phyloP scores from a whole-genome alignment of 176 grass and related monocot genomes.

The Carex littledalei region DNA sequence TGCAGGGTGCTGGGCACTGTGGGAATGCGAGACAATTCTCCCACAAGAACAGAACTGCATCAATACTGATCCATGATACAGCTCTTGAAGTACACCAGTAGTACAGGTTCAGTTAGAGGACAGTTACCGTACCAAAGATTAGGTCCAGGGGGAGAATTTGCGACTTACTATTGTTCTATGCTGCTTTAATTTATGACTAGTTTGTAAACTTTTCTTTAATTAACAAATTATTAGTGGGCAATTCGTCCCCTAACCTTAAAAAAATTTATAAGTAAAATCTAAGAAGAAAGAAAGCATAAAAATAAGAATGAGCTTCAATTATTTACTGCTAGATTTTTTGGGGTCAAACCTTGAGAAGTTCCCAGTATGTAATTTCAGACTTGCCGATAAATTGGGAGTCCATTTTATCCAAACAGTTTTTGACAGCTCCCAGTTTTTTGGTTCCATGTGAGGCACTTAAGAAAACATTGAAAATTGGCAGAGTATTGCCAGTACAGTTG shows the following conservation, averaged over 20 bases:
- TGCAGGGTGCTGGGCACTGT: too few relatives aligned
- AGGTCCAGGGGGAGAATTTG: too few relatives aligned
- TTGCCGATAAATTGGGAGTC: slow-evolving; percentile 63
- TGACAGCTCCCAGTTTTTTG: slow-evolving; percentile 32
- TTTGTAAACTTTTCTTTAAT: too few relatives aligned
- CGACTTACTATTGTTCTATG: too few relatives aligned
- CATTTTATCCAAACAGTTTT: slow-evolving; percentile 66
- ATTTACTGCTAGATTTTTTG: slow-evolving; percentile 17
- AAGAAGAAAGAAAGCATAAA: neutral
- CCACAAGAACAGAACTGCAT: too few relatives aligned
- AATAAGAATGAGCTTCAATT: neutral
- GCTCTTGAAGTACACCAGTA: too few relatives aligned
- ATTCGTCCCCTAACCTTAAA: too few relatives aligned
- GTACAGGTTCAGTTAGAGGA: too few relatives aligned
- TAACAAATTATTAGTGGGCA: neutral
- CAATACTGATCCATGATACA: too few relatives aligned
- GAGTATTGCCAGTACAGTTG: slow-evolving; percentile 20
- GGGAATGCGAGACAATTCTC: too few relatives aligned
- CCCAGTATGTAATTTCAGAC: slow-evolving; percentile 81
- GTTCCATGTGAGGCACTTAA: slow-evolving; percentile 40
- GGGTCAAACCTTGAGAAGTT: slow-evolving; percentile 75
- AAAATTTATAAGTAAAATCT: neutral
- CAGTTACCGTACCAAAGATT: too few relatives aligned
- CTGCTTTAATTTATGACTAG: too few relatives aligned
- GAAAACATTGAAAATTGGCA: slow-evolving; percentile 79